Base-by-base conservation (phyloP, 2,329 filamentous ascomycete genomes). In the Fusarium sp. region DNA sequence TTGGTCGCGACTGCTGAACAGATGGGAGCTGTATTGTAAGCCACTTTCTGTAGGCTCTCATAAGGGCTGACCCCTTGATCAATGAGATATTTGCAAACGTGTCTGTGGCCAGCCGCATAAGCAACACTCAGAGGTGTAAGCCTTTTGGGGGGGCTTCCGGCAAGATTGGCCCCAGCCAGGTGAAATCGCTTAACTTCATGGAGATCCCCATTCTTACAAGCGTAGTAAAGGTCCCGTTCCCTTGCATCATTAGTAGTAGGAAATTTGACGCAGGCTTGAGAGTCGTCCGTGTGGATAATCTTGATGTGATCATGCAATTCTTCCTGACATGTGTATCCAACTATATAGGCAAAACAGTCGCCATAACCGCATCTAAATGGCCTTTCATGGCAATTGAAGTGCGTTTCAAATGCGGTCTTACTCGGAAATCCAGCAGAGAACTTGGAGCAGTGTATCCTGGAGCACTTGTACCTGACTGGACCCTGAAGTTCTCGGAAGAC, bases 351-450 rank as follows among this genome's bases (percentile, higher is more conserved):
- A n/a, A 49, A 49, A 2, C 59, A 63, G 0, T 21, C 15, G 0
- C 0, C 0, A 0, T 62, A 2, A 0, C 3, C 18, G 21, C 59
- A 63, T 1, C 20, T 17, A 1, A 33, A 63, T 0, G 58, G 43
- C 0, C 58, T 29, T 0, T 49, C 21, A 4, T 63, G 60, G 0
- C 2, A 18, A 0, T 20, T 3, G 0, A 49, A 0, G 2, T 63
- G 59, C 0, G 2, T 0, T 0, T 45, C 4, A 0, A 52, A 42
- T 0, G 31, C 8, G 2, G 1, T 0, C 2, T 35, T 2, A 2
- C 1, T 17, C 0, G 4, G 0, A 2, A 1, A 56, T 0, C 59
- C 59, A 0, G 15, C 7, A 11, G 21, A 1, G 11, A 63, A 63
- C 21, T 18, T 49, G 0, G 6, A 14, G 0, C 59, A 63, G 1